Evolutionary conservation across 1,139 yeast genomes (phyloP).

Genomic region (Geotrichum bryndzae): DNA sequence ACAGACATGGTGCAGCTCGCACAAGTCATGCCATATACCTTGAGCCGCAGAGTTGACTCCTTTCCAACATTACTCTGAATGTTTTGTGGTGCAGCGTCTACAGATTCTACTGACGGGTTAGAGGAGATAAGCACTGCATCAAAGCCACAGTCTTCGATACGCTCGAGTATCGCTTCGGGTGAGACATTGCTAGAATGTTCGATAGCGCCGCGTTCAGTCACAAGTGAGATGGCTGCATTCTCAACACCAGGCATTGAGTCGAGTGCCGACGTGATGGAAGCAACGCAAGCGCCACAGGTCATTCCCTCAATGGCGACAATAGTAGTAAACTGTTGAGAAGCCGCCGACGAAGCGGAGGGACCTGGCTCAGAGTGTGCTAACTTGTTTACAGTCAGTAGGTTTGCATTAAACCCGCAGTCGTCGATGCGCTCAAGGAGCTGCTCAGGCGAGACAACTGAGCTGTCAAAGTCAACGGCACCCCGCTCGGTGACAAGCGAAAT

Average conservation of each 20-base stretch:
- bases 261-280: constrained; percentile 54
- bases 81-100: neutral
- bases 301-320: constrained; percentile 38
- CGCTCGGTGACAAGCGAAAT: constrained; percentile 65
- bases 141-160: constrained; percentile 73
- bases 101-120: constrained; percentile 2
- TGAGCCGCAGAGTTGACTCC: constrained; percentile 26
- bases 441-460: constrained; percentile 32
- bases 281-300: constrained; percentile 84
- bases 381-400: constrained; percentile 3
- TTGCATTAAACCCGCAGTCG: constrained; percentile 70
- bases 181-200: constrained; percentile 41
- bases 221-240: constrained; percentile 55
- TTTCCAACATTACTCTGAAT: neutral
- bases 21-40: constrained; percentile 57
- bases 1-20: constrained; percentile 52
- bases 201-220: constrained; percentile 69
- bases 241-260: constrained; percentile 45
- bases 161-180: constrained; percentile 39
- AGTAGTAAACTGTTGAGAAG: neutral
- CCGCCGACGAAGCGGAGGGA: neutral
- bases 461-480: constrained; percentile 50
- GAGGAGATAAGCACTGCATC: constrained; percentile 44
- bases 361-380: neutral
- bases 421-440: constrained; percentile 50